Percentiles rank a stretch among this genome's conserved stretches.
Evolutionary conservation across 768 basidiomycete genomes (phyloP).

Genomic region (Suillus luteus): DNA sequence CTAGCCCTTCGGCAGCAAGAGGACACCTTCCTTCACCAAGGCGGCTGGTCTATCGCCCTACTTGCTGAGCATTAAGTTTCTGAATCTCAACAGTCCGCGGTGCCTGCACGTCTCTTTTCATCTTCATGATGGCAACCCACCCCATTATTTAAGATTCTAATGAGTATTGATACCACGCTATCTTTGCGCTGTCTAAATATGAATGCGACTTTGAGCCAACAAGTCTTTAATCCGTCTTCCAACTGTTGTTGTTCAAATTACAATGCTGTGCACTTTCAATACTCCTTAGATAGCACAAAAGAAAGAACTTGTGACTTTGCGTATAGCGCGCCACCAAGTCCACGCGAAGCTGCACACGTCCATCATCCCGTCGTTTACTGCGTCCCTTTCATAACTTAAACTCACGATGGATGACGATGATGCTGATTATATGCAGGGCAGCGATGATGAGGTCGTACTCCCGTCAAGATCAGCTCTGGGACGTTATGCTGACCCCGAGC

Average conservation of each 20-base stretch:
- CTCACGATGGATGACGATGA: constrained; percentile 85
- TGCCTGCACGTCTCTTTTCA: neutral
- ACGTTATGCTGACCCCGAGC: constrained; percentile 3
- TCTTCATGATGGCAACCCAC: neutral
- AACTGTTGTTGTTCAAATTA: neutral
- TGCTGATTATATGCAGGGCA: constrained; percentile 92
- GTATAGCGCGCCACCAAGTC: neutral
- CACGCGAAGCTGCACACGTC: neutral
- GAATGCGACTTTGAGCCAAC: neutral
- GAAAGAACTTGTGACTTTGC: neutral
- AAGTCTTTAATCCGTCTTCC: neutral
- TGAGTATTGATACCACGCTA: neutral
- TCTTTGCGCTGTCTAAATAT: neutral
- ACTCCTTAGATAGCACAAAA: neutral
- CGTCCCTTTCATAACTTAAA: neutral
- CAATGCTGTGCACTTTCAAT: constrained; percentile 2
- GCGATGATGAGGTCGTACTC: constrained; percentile 73
- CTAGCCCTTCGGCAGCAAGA: neutral
- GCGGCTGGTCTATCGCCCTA: neutral
- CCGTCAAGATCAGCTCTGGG: constrained; percentile 10
- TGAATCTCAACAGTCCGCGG: neutral
- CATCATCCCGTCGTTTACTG: neutral
- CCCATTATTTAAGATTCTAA: neutral
- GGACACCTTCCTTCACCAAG: neutral
- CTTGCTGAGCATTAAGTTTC: neutral